Conservation (phyloP, 1,284 basidiomycete species). For the Trichosporon sp. region DNA sequence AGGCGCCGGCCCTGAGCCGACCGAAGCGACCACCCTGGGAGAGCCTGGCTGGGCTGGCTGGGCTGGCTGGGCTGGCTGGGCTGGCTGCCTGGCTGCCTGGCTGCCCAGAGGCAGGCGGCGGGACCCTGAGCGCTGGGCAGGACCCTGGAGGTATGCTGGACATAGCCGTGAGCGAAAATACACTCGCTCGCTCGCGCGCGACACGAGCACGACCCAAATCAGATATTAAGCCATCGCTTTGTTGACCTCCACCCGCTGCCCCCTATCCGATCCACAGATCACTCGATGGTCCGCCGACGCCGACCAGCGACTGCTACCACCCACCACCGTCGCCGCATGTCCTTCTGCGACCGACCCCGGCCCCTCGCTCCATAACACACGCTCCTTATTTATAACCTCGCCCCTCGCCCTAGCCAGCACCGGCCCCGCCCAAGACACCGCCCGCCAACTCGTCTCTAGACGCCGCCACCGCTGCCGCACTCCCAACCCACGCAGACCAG, state of each 20-base stretch:
- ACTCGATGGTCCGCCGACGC: neutral
- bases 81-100: neutral
- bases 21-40: neutral
- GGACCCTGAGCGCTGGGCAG: too few species aligned
- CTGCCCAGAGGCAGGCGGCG: too few species aligned
- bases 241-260: neutral
- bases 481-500: neutral
- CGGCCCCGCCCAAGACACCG: neutral
- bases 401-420: neutral
- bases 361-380: neutral
- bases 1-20: neutral
- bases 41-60: neutral
- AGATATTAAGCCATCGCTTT: neutral
- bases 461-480: neutral
- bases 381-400: neutral
- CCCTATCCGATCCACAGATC: neutral
- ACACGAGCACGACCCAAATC: neutral
- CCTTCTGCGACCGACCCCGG: neutral
- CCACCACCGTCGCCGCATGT: neutral
- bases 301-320: neutral
- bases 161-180: neutral
- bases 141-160: neutral
- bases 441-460: neutral
- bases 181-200: neutral
- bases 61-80: too few species aligned